Conservation (phyloP, 1,284 basidiomycete genomes). For the Trametes hirsuta region DNA sequence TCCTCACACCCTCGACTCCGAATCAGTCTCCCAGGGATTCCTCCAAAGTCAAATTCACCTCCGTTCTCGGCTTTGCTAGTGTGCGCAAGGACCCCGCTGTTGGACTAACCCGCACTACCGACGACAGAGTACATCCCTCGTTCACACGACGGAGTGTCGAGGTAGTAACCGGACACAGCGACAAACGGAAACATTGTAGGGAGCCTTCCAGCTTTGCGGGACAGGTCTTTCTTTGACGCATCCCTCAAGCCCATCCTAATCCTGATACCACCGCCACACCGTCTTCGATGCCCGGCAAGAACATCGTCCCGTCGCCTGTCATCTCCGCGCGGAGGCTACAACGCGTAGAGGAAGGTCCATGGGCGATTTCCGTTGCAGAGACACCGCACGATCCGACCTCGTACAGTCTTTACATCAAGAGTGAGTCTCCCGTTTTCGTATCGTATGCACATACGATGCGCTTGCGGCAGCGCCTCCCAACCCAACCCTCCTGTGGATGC, state of each 20-base stretch:
- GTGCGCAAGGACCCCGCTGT: constrained; percentile 30
- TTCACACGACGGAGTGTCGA: constrained; percentile 33
- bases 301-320: constrained; percentile 39
- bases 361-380: constrained; percentile 57
- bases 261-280: constrained; percentile 32
- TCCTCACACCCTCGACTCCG: constrained; percentile 37
- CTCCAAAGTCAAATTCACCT: constrained; percentile 45
- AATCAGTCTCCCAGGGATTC: constrained; percentile 37
- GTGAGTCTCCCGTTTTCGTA: constrained; percentile 39
- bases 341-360: constrained; percentile 48
- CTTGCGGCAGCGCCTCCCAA: background rate
- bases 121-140: constrained; percentile 23
- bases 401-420: constrained; percentile 52
- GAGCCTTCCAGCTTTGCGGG: constrained; percentile 35
- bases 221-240: constrained; percentile 42
- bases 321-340: constrained; percentile 32
- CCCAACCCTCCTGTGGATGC: background rate
- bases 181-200: constrained; percentile 29
- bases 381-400: constrained; percentile 43
- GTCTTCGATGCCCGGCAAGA: constrained; percentile 40
- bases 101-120: constrained; percentile 21
- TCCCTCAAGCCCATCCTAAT: constrained; percentile 25
- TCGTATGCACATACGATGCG: no score
- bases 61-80: constrained; percentile 43
- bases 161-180: constrained; percentile 28